Percentiles rank a stretch among this genome's conserved stretches.
Conservation (phyloP, 495 filamentous ascomycete genomes). For the Physcia stellaris region DNA sequence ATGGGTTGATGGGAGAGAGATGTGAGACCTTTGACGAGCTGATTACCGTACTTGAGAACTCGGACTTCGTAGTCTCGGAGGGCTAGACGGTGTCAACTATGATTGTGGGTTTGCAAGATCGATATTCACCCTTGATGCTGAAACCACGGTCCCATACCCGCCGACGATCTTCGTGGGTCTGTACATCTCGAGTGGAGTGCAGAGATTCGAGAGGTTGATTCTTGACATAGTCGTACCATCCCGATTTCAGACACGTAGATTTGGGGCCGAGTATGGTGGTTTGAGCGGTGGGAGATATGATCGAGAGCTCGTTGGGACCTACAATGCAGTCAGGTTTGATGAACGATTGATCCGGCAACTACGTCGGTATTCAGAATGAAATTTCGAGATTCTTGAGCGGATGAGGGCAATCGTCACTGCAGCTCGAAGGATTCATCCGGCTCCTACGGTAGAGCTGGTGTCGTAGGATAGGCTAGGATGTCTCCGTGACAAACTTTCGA, state of each 20-base stretch:
- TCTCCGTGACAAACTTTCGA: too few species aligned
- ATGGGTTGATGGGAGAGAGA: slow-evolving; percentile 12
- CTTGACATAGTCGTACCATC: slow-evolving; percentile 18
- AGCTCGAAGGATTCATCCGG: too few species aligned
- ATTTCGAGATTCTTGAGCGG: too few species aligned
- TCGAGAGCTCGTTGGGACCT: slow-evolving; percentile 23
- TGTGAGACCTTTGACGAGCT: slow-evolving; percentile 9
- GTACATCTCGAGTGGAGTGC: slow-evolving; percentile 7
- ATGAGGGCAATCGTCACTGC: too few species aligned
- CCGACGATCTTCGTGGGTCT: slow-evolving; percentile 3
- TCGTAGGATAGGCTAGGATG: too few species aligned
- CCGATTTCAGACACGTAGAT: slow-evolving; percentile 18
- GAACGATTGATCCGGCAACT: too few species aligned
- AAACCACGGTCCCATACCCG: slow-evolving; percentile 10
- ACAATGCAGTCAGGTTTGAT: too few species aligned
- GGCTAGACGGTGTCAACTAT: neutral
- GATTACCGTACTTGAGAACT: slow-evolving; percentile 14
- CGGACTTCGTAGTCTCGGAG: slow-evolving; percentile 19
- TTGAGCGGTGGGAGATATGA: slow-evolving; percentile 21
- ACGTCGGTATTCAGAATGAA: too few species aligned
- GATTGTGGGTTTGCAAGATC: neutral
- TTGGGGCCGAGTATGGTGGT: slow-evolving; percentile 13
- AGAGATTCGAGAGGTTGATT: neutral
- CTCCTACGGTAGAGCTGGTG: too few species aligned
- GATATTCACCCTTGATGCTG: slow-evolving; percentile 4